Percentiles rank a stretch among this genome's conserved stretches.
Evolutionary conservation across 192 early-diverging fungal genomes (phyloP).

Genomic region (Coemansia sp.): DNA sequence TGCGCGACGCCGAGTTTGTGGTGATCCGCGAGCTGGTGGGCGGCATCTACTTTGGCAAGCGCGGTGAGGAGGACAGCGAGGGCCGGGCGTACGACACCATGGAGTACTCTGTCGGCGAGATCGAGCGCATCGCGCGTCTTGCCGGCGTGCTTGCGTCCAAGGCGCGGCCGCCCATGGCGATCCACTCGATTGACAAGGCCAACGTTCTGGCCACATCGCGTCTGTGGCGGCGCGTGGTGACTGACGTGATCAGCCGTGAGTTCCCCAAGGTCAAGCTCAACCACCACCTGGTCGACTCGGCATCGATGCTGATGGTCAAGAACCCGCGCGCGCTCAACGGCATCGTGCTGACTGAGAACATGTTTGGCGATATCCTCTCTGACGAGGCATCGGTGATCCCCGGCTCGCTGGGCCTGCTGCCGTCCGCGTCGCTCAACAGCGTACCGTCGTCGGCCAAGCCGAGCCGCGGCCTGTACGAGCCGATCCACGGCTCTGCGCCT

Average conservation of each 20-base stretch:
- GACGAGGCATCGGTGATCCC: conserved; percentile 97
- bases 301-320: conserved; percentile 95
- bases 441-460: conserved; percentile 72
- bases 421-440: conserved; percentile 86
- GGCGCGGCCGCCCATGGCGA: conserved; percentile 75
- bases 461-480: conserved; percentile 92
- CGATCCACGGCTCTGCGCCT: conserved; percentile 98
- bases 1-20: conserved; percentile 87
- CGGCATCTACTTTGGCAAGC: conserved; percentile 96
- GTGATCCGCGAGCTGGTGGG: conserved; percentile 95
- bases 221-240: conserved; percentile 94
- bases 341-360: conserved; percentile 96
- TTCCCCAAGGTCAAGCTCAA: conserved; percentile 84
- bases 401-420: conserved; percentile 89
- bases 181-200: conserved; percentile 98
- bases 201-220: conserved; percentile 97
- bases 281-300: conserved; percentile 96
- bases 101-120: conserved; percentile 86
- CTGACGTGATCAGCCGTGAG: conserved; percentile 82
- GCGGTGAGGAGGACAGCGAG: conserved; percentile 79
- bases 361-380: conserved; percentile 98
- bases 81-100: conserved; percentile 92
- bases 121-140: conserved; percentile 93
- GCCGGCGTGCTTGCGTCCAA: conserved; percentile 83
- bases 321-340: conserved; percentile 90